Conservation (phyloP, 2,329 filamentous ascomycete species). For the Bertia moriformis region DNA sequence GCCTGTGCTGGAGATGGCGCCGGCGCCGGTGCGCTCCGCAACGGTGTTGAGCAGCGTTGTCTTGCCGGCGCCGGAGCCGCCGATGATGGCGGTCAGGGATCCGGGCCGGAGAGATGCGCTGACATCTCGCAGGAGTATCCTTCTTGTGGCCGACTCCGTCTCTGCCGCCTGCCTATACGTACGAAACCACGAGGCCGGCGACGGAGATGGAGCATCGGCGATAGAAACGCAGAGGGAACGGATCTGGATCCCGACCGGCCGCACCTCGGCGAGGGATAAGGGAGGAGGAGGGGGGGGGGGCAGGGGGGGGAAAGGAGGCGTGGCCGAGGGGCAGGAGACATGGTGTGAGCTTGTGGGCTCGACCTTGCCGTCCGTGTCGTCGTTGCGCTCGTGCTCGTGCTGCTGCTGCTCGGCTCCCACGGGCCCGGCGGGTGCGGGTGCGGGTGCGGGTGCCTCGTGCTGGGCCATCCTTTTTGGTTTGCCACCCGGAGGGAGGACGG, state of each 20-base stretch:
- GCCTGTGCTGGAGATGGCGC: constrained; percentile 34
- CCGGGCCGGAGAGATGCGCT: constrained; percentile 49
- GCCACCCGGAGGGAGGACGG: too few species aligned
- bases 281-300: too few species aligned
- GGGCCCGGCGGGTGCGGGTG: background rate
- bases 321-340: background rate
- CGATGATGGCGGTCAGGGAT: constrained; percentile 61
- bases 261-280: background rate
- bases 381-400: background rate
- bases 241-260: background rate
- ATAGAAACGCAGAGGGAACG: background rate
- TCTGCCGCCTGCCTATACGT: background rate
- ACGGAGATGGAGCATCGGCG: background rate
- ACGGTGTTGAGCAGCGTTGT: constrained; percentile 59
- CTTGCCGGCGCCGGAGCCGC: constrained; percentile 61
- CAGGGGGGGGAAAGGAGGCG: background rate
- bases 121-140: constrained; percentile 45
- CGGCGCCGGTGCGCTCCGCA: constrained; percentile 51
- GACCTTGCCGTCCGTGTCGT: background rate
- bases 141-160: background rate
- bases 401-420: background rate
- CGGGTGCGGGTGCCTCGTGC: background rate
- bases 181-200: too few species aligned
- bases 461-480: background rate
- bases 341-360: background rate